Percentiles rank a stretch among this genome's conserved stretches.
Conservation (phyloP, 139 green algal genomes). For the Closterium sp. region DNA sequence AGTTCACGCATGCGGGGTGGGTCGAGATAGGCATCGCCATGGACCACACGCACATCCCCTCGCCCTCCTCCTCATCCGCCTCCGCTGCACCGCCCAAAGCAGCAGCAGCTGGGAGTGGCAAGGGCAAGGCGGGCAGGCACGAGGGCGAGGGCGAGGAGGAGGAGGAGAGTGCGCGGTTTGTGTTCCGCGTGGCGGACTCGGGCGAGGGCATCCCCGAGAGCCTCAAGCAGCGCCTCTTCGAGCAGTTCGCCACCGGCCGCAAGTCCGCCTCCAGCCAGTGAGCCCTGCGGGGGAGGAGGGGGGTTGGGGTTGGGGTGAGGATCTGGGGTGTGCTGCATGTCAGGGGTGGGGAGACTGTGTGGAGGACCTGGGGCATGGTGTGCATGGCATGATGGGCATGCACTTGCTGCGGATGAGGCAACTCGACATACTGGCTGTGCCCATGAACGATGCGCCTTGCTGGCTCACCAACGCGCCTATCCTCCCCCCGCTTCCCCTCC, state of each 20-base stretch:
- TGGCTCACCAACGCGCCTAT: background rate
- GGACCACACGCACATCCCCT: background rate
- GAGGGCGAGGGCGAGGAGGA: constrained; percentile 3
- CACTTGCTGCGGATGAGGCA: too few species aligned
- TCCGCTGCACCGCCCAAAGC: background rate
- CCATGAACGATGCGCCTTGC: too few species aligned
- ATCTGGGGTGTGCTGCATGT: too few species aligned
- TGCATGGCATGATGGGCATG: too few species aligned
- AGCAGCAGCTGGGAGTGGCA: background rate
- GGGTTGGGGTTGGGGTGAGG: background rate
- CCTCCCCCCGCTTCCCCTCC: background rate
- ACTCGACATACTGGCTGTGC: too few species aligned
- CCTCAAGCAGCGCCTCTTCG: constrained; percentile 11
- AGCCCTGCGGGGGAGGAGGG: background rate
- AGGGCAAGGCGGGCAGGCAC: background rate
- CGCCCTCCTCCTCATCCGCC: background rate
- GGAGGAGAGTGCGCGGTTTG: constrained; percentile 1
- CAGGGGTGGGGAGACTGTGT: too few species aligned
- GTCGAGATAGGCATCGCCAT: constrained; percentile 33
- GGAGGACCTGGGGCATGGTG: too few species aligned
- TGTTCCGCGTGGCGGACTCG: constrained; percentile 33
- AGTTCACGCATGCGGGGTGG: constrained; percentile 33
- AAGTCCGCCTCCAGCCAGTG: constrained; percentile 37
- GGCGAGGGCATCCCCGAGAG: constrained; percentile 18
- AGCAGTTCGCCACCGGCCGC: constrained; percentile 26